Conservation (phyloP, 2,329 filamentous ascomycete genomes). For the Catunica adiposa region DNA sequence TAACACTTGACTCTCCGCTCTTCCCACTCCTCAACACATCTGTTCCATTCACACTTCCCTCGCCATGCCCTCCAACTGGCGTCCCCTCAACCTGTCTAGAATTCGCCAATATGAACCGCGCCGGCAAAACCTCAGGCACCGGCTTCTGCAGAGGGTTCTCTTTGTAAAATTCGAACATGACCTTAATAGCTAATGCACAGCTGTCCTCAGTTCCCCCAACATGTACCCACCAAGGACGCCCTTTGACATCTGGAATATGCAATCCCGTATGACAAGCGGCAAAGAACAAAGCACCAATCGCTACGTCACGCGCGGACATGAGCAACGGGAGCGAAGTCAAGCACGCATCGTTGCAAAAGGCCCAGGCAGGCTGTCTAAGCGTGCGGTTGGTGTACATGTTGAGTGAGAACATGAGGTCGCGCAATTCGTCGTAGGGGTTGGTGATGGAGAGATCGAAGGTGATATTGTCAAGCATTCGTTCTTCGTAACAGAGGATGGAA, state of each 20-base stretch:
- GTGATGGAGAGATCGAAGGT: slow-evolving; percentile 90
- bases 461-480: slow-evolving; percentile 74
- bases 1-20: neutral
- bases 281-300: slow-evolving; percentile 74
- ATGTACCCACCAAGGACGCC: slow-evolving; percentile 74
- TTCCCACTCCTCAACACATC: neutral
- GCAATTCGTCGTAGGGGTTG: slow-evolving; percentile 72
- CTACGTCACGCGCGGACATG: slow-evolving; percentile 63
- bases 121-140: slow-evolving; percentile 34
- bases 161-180: slow-evolving; percentile 53
- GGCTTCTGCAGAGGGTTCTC: slow-evolving; percentile 47
- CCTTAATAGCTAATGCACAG: slow-evolving; percentile 56
- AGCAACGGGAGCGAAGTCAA: slow-evolving; percentile 73
- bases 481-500: slow-evolving; percentile 81
- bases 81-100: slow-evolving; percentile 30
- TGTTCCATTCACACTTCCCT: neutral
- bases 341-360: slow-evolving; percentile 81
- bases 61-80: slow-evolving; percentile 2
- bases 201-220: slow-evolving; percentile 54
- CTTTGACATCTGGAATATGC: slow-evolving; percentile 59
- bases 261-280: slow-evolving; percentile 59
- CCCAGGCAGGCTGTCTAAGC: slow-evolving; percentile 76
- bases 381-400: slow-evolving; percentile 62
- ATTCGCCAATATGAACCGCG: slow-evolving; percentile 38
- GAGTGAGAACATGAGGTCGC: slow-evolving; percentile 61